These are phyloP conservation scores for Rhypophila decipiens DNA, from an alignment of 495 filamentous ascomycete species.

Conservation along the genomic window DNA sequence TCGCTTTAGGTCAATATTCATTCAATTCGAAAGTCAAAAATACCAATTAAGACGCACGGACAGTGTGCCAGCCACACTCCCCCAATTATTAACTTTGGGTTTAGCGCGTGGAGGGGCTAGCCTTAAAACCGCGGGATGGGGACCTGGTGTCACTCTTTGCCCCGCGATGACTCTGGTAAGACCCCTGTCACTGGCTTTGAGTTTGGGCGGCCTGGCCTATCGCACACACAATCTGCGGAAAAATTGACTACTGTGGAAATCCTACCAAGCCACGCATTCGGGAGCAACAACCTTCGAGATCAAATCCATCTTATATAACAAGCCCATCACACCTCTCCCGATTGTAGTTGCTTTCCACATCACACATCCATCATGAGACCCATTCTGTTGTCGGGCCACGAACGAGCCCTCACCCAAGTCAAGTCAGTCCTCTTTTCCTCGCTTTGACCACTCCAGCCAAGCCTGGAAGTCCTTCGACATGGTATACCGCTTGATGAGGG, in stretches of 20 bases:
- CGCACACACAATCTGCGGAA: slow-evolving; percentile 28
- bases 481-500: slow-evolving; percentile 17
- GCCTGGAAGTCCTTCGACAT: not conserved
- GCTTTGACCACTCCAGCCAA: not conserved
- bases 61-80: too few species aligned
- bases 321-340: slow-evolving; percentile 8
- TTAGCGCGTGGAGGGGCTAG: too few species aligned
- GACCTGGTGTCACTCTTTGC: too few species aligned
- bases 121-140: too few species aligned
- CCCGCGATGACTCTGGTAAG: slow-evolving; percentile 12
- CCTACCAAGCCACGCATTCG: slow-evolving; percentile 3
- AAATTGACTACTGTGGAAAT: slow-evolving; percentile 23
- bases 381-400: slow-evolving; percentile 92
- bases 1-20: too few species aligned
- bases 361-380: slow-evolving; percentile 67
- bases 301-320: slow-evolving; percentile 5
- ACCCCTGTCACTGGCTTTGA: too few species aligned
- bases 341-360: not conserved
- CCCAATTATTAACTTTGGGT: too few species aligned
- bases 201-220: slow-evolving; percentile 14
- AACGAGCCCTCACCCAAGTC: slow-evolving; percentile 97
- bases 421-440: slow-evolving; percentile 51
- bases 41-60: too few species aligned
- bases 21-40: too few species aligned
- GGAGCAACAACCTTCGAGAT: slow-evolving; percentile 3